phyloP scores from a whole-genome alignment of 768 basidiomycete species.

The Kwoniella dendrophila region DNA sequence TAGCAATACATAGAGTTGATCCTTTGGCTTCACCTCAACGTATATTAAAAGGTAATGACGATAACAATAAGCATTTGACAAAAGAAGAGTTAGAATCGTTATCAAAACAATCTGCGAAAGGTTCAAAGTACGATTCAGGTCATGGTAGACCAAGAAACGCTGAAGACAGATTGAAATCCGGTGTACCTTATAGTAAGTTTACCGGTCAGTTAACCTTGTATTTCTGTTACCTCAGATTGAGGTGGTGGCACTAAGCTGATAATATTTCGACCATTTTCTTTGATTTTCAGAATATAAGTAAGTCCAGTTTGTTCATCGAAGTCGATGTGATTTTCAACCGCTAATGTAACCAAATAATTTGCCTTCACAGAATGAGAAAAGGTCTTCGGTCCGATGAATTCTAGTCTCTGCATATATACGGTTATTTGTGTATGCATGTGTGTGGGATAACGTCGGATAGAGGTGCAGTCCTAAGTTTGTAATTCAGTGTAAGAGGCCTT shows the following conservation, averaged over 20 bases:
- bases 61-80: constrained; percentile 12
- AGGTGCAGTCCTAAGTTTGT: too few relatives aligned
- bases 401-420: constrained; percentile 27
- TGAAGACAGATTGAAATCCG: constrained; percentile 72
- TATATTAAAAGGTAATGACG: constrained; percentile 16
- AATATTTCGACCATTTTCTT: background rate
- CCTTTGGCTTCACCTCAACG: constrained; percentile 41
- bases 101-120: constrained; percentile 59
- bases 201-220: background rate
- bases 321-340: background rate
- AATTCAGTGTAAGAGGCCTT: too few relatives aligned
- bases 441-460: too few relatives aligned
- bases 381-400: constrained; percentile 51
- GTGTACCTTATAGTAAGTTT: constrained; percentile 55
- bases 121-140: constrained; percentile 69
- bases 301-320: background rate
- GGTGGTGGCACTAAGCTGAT: background rate
- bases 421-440: too few relatives aligned
- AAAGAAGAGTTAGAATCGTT: constrained; percentile 59
- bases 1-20: constrained; percentile 15
- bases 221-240: background rate
- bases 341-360: background rate
- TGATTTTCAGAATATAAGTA: constrained; percentile 41
- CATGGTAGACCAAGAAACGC: constrained; percentile 74
- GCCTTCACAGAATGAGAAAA: constrained; percentile 42